phyloP scores from a whole-genome alignment of 805 yeast species.

The Candida broadrunensis region DNA sequence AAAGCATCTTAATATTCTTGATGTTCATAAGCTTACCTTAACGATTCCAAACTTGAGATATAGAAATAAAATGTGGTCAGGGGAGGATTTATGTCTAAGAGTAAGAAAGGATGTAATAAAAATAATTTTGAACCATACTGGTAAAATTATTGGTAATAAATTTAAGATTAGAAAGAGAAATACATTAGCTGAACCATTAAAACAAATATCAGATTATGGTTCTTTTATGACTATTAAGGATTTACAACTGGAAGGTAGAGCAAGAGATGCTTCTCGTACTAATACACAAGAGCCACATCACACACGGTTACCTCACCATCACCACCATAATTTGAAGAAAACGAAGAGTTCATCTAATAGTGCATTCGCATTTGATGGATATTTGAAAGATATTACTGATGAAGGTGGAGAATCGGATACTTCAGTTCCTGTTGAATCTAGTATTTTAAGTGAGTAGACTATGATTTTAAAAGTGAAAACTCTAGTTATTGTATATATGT shows the following conservation, averaged over 20 bases:
- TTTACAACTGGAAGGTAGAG: conserved; percentile 29
- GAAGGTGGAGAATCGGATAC: conserved; percentile 1
- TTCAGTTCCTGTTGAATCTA: not conserved
- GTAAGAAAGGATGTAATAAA: conserved; percentile 63
- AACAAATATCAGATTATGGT: conserved; percentile 38
- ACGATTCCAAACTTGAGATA: conserved; percentile 57
- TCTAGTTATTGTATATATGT: too few species aligned
- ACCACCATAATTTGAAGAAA: conserved; percentile 2
- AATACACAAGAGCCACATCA: conserved; percentile 4
- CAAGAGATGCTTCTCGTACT: conserved; percentile 14
- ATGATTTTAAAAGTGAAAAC: too few species aligned
- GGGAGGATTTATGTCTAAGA: conserved; percentile 60
- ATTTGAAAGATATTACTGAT: conserved; percentile 1
- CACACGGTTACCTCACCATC: conserved; percentile 7
- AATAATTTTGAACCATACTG: conserved; percentile 62
- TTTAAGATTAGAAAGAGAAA: conserved; percentile 41
- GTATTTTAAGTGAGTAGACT: not conserved
- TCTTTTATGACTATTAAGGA: conserved; percentile 37
- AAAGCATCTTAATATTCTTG: conserved; percentile 64
- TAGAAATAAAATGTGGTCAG: conserved; percentile 53
- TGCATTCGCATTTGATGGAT: conserved; percentile 4
- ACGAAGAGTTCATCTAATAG: conserved; percentile 1
- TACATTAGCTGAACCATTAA: conserved; percentile 27
- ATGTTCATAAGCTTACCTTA: conserved; percentile 71
- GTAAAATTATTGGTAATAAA: conserved; percentile 77